These are phyloP conservation scores for Raphanus raphanistrum DNA, from an alignment of 345 rosid species.

Conservation along the genomic window DNA sequence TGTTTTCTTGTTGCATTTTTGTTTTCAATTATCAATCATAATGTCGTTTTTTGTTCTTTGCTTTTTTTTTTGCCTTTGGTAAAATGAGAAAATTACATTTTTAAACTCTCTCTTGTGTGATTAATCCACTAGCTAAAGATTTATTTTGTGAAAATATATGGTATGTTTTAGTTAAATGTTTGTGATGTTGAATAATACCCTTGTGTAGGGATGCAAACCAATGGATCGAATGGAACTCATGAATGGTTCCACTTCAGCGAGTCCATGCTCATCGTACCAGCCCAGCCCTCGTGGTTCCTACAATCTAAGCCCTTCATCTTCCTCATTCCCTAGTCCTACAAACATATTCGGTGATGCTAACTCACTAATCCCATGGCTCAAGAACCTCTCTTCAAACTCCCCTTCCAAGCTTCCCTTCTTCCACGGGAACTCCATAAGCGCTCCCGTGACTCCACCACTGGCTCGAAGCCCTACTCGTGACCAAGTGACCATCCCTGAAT, in stretches of 20 bases:
- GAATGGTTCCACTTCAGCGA: conserved; percentile 88
- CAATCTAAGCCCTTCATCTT: conserved; percentile 86
- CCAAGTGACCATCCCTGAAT: conserved; percentile 59
- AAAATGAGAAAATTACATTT: not conserved
- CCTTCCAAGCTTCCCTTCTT: conserved; percentile 66
- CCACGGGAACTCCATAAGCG: conserved; percentile 87
- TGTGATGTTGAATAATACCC: not conserved
- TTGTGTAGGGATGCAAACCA: conserved; percentile 84
- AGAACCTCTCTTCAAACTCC: conserved; percentile 80
- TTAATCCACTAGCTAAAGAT: not conserved
- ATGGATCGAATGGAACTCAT: conserved; percentile 67
- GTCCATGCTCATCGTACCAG: conserved; percentile 93
- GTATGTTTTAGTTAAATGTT: not conserved
- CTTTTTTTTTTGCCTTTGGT: too few relatives aligned
- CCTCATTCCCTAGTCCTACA: conserved; percentile 55
- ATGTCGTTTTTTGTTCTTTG: conserved; percentile 17
- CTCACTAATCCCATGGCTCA: conserved; percentile 97
- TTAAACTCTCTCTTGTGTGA: not conserved
- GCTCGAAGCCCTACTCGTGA: conserved; percentile 73
- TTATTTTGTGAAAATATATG: not conserved
- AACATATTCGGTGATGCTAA: conserved; percentile 67
- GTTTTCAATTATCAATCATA: conserved; percentile 30
- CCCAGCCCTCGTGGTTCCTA: conserved; percentile 90
- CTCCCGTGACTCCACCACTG: conserved; percentile 95
- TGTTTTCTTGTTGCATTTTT: conserved; percentile 16